A percentile compares a stretch with the other conserved stretches of the same genome.
Evolutionary conservation across 768 basidiomycete species (phyloP).

Genomic region (Hypholoma fasciculare): DNA sequence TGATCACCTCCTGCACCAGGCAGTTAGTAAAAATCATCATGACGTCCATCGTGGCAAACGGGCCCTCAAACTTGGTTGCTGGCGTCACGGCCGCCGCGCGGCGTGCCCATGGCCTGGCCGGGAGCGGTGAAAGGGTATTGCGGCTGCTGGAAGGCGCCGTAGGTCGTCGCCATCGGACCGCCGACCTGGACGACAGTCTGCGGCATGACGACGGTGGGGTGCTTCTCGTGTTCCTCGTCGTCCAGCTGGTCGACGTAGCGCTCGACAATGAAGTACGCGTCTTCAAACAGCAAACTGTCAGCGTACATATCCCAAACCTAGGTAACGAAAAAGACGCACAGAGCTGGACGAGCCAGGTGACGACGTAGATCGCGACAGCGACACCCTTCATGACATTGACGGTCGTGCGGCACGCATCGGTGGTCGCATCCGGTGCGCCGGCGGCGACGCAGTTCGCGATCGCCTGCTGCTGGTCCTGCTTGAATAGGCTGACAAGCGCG

Average conservation of each 20-base stretch:
- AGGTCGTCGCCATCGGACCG: background rate
- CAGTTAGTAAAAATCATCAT: constrained; percentile 9
- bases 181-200: background rate
- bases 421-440: constrained; percentile 18
- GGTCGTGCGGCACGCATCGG: constrained; percentile 40
- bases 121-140: constrained; percentile 6
- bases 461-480: constrained; percentile 34
- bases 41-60: constrained; percentile 1
- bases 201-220: constrained; percentile 18
- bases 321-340: constrained; percentile 38
- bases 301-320: background rate
- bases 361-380: constrained; percentile 42
- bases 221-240: constrained; percentile 42
- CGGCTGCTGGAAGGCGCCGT: constrained; percentile 2
- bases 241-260: constrained; percentile 54
- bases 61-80: background rate
- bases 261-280: constrained; percentile 50
- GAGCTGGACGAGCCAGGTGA: constrained; percentile 55
- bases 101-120: background rate
- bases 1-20: constrained; percentile 7
- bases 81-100: constrained; percentile 2
- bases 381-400: constrained; percentile 43
- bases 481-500: constrained; percentile 49
- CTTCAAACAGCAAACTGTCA: constrained; percentile 26
- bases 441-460: constrained; percentile 37